phyloP scores from a whole-genome alignment of 805 yeast species.

The Nakazawaea sp. region DNA sequence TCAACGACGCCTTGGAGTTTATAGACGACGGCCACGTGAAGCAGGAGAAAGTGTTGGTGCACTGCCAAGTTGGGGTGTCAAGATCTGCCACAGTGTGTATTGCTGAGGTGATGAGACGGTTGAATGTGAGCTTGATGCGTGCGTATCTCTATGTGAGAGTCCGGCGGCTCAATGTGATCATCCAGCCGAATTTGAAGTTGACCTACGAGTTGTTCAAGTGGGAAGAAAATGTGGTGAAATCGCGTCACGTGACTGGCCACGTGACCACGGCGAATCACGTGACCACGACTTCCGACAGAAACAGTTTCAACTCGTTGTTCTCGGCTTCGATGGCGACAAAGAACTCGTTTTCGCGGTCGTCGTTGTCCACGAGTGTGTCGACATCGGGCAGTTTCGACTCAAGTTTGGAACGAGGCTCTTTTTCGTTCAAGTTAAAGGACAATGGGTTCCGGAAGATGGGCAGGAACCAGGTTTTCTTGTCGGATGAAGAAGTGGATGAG shows the following conservation, averaged over 20 bases:
- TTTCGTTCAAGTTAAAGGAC: slow-evolving; percentile 4
- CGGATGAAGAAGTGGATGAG: slow-evolving; percentile 7
- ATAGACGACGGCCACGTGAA: slow-evolving; percentile 45
- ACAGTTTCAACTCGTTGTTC: slow-evolving; percentile 9
- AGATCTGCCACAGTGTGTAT: slow-evolving; percentile 93
- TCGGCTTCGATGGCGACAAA: slow-evolving; percentile 1
- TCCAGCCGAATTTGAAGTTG: slow-evolving; percentile 87
- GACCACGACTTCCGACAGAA: neutral
- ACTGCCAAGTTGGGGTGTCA: slow-evolving; percentile 94
- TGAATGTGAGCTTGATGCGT: slow-evolving; percentile 57
- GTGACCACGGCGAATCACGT: neutral
- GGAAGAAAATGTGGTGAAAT: slow-evolving; percentile 35
- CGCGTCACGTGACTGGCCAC: neutral
- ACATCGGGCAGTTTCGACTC: slow-evolving; percentile 4
- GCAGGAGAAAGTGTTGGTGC: slow-evolving; percentile 61
- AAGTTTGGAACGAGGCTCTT: slow-evolving; percentile 1
- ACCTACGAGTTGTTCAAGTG: slow-evolving; percentile 84
- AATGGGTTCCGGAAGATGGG: neutral
- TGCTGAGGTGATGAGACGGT: slow-evolving; percentile 85
- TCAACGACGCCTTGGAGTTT: slow-evolving; percentile 59
- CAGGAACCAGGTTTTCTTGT: slow-evolving; percentile 7
- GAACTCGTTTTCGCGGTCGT: slow-evolving; percentile 6
- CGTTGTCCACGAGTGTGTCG: slow-evolving; percentile 10
- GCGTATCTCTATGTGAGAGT: slow-evolving; percentile 90
- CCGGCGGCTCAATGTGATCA: slow-evolving; percentile 81